Conservation (phyloP, 2,329 filamentous ascomycete genomes). For the Furcasterigmium sp. region DNA sequence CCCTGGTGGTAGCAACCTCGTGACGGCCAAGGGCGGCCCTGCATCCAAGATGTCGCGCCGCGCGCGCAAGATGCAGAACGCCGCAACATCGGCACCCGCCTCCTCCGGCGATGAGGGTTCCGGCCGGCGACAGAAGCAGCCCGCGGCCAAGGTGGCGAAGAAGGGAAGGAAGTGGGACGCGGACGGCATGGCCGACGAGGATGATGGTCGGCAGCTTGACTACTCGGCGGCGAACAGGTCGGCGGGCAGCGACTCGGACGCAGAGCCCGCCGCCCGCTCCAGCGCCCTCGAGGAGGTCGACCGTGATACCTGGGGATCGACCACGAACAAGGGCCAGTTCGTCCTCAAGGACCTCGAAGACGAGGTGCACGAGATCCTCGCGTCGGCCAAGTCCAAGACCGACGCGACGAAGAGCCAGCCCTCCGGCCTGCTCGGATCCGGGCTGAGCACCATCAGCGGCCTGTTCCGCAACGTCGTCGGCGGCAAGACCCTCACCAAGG, state of each 20-base stretch:
- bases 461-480: constrained; percentile 94
- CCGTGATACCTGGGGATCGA: constrained; percentile 76
- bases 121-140: constrained; percentile 51
- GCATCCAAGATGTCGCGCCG: constrained; percentile 74
- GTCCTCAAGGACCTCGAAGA: constrained; percentile 89
- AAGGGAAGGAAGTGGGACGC: constrained; percentile 90
- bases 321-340: constrained; percentile 84
- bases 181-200: constrained; percentile 81
- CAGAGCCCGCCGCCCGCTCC: constrained; percentile 42
- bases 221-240: constrained; percentile 68
- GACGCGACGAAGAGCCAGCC: constrained; percentile 39
- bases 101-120: constrained; percentile 82
- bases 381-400: constrained; percentile 64
- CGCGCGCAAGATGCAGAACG: constrained; percentile 65
- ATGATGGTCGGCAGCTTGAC: constrained; percentile 74
- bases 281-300: constrained; percentile 69
- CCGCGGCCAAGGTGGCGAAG: constrained; percentile 57
- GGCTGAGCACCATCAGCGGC: constrained; percentile 77
- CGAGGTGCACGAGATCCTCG: constrained; percentile 85
- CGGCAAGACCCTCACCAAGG: constrained; percentile 84
- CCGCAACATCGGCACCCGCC: constrained; percentile 50
- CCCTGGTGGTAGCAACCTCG: constrained; percentile 59
- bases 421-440: constrained; percentile 68
- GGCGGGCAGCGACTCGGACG: constrained; percentile 46
- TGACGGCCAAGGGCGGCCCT: constrained; percentile 71